These are phyloP conservation scores for Heritiera littoralis DNA, from an alignment of 345 rosid species.

Conservation along the genomic window DNA sequence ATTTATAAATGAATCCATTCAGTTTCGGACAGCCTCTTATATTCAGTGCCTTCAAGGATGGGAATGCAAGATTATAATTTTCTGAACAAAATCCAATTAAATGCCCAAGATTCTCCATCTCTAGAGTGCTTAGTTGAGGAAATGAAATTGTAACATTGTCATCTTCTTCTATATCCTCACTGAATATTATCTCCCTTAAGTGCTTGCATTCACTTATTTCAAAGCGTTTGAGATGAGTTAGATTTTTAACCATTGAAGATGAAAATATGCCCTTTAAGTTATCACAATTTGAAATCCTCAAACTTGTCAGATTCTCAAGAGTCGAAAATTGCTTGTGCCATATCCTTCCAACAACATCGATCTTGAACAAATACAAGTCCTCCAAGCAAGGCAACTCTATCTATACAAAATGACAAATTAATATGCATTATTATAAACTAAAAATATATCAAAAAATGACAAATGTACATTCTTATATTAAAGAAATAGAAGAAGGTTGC, in stretches of 20 bases:
- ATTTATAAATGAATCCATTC: conserved; percentile 13
- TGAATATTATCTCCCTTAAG: not conserved
- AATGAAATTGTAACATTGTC: not conserved
- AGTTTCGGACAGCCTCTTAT: not conserved
- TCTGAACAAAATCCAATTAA: too few species aligned
- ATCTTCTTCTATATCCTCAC: not conserved
- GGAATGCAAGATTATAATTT: too few species aligned
- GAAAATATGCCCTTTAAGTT: not conserved
- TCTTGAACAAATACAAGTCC: not conserved
- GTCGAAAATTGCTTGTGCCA: not conserved
- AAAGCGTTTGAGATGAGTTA: not conserved
- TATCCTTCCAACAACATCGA: not conserved
- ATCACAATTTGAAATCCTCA: not conserved
- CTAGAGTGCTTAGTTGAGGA: not conserved
- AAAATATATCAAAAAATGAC: too few species aligned
- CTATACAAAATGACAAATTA: too few species aligned
- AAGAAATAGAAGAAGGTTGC: too few species aligned
- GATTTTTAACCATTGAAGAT: not conserved
- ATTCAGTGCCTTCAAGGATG: not conserved
- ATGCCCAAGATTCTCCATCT: too few species aligned
- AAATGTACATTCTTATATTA: too few species aligned
- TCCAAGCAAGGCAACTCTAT: not conserved
- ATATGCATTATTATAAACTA: too few species aligned
- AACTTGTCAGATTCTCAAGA: not conserved
- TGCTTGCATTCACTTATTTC: not conserved